phyloP scores from a whole-genome alignment of 768 basidiomycete genomes.

The Rhodosporidiobolus odoratus region DNA sequence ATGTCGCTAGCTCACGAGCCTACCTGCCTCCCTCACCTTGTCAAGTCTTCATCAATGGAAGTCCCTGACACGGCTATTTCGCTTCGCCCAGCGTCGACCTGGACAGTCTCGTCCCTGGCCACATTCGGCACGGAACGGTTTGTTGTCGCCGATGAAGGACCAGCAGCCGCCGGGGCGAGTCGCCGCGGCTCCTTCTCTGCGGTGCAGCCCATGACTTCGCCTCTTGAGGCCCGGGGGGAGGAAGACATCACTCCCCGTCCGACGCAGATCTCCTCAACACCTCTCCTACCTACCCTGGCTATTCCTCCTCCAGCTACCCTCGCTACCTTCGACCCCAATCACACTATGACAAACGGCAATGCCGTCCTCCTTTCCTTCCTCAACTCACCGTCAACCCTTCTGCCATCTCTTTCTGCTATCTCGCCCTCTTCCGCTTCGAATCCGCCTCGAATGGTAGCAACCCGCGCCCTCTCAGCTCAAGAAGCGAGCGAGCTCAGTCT shows the following conservation, averaged over 20 bases:
- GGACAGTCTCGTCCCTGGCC: slow-evolving; percentile 7
- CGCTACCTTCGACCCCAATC: background rate
- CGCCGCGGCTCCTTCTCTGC: background rate
- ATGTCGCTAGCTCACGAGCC: background rate
- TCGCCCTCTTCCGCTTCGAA: background rate
- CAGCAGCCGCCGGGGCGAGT: too few species aligned
- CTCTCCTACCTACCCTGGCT: background rate
- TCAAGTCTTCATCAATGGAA: background rate
- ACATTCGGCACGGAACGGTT: slow-evolving; percentile 16
- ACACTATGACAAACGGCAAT: slow-evolving; percentile 20
- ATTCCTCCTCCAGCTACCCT: background rate
- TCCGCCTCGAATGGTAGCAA: background rate
- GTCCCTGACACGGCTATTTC: background rate
- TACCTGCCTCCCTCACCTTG: background rate
- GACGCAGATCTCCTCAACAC: background rate
- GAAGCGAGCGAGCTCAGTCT: background rate
- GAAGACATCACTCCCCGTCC: background rate
- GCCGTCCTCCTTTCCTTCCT: slow-evolving; percentile 32
- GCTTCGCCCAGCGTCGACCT: background rate
- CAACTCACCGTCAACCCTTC: background rate
- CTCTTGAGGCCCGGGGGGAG: too few species aligned
- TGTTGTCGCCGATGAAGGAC: background rate
- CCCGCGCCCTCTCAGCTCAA: slow-evolving; percentile 4
- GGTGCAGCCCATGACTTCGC: background rate
- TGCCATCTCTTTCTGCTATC: background rate